phyloP scores from a whole-genome alignment of 805 yeast species.

The Suhomyces vadensis region DNA sequence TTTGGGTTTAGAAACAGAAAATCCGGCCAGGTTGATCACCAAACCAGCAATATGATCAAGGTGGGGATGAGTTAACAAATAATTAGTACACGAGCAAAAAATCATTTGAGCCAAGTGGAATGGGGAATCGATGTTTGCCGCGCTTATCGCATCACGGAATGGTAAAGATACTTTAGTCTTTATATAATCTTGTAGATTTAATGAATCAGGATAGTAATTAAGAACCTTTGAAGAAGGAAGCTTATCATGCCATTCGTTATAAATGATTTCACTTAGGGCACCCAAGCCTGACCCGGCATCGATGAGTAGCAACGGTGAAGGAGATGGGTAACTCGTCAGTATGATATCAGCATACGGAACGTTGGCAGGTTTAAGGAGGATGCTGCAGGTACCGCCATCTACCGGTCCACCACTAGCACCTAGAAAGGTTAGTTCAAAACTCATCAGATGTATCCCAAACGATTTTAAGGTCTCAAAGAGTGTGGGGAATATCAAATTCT shows the following conservation, averaged over 20 bases:
- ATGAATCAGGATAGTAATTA: constrained; percentile 33
- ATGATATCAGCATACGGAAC: constrained; percentile 43
- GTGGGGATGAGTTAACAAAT: constrained; percentile 78
- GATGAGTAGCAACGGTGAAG: constrained; percentile 51
- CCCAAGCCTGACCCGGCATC: constrained; percentile 82
- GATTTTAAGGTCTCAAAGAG: too few species aligned
- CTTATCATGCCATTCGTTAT: constrained; percentile 19
- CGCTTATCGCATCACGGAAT: constrained; percentile 14
- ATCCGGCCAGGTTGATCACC: constrained; percentile 68
- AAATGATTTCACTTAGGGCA: constrained; percentile 47
- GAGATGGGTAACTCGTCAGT: constrained; percentile 13
- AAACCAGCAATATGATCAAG: constrained; percentile 75
- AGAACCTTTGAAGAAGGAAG: constrained; percentile 15
- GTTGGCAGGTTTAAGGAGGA: constrained; percentile 58
- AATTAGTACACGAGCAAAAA: constrained; percentile 39
- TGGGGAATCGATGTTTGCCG: constrained; percentile 19
- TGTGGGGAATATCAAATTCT: too few species aligned
- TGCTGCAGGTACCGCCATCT: constrained; percentile 68
- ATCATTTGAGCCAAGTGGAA: constrained; percentile 32
- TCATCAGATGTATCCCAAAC: too few species aligned
- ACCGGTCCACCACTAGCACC: constrained; percentile 89
- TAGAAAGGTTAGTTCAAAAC: constrained; percentile 62
- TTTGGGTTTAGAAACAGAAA: constrained; percentile 33
- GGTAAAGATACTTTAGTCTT: constrained; percentile 25
- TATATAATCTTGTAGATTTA: constrained; percentile 22